These are phyloP conservation scores for Dactylellina cionopaga DNA, from an alignment of 2,329 filamentous ascomycete genomes.

Conservation along the genomic window DNA sequence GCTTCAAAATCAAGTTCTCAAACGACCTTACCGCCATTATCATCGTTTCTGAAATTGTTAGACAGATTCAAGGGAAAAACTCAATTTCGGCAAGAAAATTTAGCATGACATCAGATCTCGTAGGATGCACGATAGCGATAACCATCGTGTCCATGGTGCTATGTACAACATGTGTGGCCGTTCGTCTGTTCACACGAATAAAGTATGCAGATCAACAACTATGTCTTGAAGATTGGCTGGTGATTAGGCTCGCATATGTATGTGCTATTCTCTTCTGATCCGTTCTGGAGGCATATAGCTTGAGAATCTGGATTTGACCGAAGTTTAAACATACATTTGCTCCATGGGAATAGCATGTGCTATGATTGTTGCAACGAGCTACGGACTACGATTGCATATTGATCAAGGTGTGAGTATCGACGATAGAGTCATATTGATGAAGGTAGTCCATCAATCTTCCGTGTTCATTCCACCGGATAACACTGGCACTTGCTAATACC, in stretches of 20 bases:
- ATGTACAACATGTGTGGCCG: background rate
- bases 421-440: conserved; percentile 5
- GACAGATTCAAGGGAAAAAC: background rate
- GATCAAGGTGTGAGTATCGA: background rate
- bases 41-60: too few relatives aligned
- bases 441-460: background rate
- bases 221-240: too few relatives aligned
- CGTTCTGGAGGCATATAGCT: background rate
- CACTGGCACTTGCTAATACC: background rate
- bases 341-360: too few relatives aligned
- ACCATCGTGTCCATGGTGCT: conserved; percentile 5
- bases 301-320: background rate
- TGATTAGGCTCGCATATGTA: conserved; percentile 8
- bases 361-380: background rate
- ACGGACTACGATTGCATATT: background rate
- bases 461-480: background rate
- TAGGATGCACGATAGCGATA: too few relatives aligned
- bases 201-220: conserved; percentile 2
- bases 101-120: background rate
- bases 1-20: too few relatives aligned
- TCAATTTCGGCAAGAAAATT: background rate
- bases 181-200: conserved; percentile 2
- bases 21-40: too few relatives aligned
- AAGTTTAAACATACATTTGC: background rate
- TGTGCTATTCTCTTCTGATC: background rate